Base-by-base conservation (phyloP, 169 alveolate species). In the Perkinsus olseni region DNA sequence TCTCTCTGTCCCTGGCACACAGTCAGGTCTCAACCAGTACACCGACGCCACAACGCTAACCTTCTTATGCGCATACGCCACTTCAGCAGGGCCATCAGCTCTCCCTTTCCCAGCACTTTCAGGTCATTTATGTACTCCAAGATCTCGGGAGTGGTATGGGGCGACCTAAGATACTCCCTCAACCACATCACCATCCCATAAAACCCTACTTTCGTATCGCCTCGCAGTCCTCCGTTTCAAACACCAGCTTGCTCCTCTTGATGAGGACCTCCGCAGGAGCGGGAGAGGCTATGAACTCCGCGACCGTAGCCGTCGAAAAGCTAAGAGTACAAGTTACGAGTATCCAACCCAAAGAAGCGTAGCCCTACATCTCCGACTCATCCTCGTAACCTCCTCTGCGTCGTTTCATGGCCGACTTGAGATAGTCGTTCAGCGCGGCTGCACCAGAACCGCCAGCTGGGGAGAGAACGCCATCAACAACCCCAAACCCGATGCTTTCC, bases 101-200 rank as follows among this genome's bases (percentile, higher is more conserved):
- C 99, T 0, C 97, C 92, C 37, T 97, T 97, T 4, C 99, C 99
- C 38, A 98, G 96, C 39, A 98, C 98, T 94, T 97, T 94, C 21
- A 97, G 92, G 91, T 95, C 97, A n/a, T 94, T 96, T 74, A 91
- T 92, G 38, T 94, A 92, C 74, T 96, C 96, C 92, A 37, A 93
- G n/a, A 50, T 74, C 91, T 93, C 94, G 92, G 92, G 93, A 82
- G 93, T 93, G 28, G 90, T 40, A 37, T 92, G 74, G 90, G 74
- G 51, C 92, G 39, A 36, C 48, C 91, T 93, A 50, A 91, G 92
- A 93, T 94, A 91, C 74, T 91, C 93, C 93, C 36, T 93, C 95
- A 20, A 38, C 96, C 34, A 48, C 96, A 50, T 51, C 92, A 24
- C 36, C 93, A 34, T 82, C 93, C 31, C 50, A 40, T 92, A 95